Evolutionary conservation across 352 stramenopile species (phyloP).

Genomic region (Pythium diclinum): DNA sequence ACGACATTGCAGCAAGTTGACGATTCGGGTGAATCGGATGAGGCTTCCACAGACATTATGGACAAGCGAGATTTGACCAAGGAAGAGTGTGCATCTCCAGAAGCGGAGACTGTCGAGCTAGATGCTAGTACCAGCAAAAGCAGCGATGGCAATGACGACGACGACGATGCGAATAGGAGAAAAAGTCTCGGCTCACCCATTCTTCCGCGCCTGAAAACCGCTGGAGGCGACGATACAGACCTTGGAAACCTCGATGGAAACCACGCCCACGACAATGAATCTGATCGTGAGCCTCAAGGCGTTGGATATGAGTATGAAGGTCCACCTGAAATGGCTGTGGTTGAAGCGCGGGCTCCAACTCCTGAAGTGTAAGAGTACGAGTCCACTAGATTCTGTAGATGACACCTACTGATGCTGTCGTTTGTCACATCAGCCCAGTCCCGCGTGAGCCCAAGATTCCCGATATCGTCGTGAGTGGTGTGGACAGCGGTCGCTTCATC

Average conservation of each 20-base stretch:
- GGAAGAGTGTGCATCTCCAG: background rate
- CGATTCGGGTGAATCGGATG: background rate
- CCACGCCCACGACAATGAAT: conserved; percentile 22
- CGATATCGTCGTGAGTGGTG: conserved; percentile 55
- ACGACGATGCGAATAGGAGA: background rate
- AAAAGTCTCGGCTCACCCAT: background rate
- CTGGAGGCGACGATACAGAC: conserved; percentile 3
- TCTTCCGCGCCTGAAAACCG: conserved; percentile 4
- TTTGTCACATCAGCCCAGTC: conserved; percentile 8
- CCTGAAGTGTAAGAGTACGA: conserved; percentile 10
- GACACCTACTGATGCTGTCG: background rate
- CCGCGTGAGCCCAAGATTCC: conserved; percentile 49
- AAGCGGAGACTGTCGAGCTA: background rate
- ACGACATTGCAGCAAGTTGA: background rate
- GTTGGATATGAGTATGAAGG: conserved; percentile 49
- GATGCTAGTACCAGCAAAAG: background rate
- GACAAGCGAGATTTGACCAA: background rate
- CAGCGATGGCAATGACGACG: background rate
- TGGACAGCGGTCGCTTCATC: conserved; percentile 35
- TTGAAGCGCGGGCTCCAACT: background rate
- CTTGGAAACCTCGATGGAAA: conserved; percentile 11
- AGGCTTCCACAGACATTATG: background rate
- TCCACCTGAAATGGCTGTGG: background rate
- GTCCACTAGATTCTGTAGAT: background rate
- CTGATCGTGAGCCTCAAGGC: conserved; percentile 29